A percentile compares a stretch with the other conserved stretches of the same genome.
These are phyloP conservation scores for Leishmania arabica DNA, from an alignment of 208 protist genomes.

Conservation along the genomic window DNA sequence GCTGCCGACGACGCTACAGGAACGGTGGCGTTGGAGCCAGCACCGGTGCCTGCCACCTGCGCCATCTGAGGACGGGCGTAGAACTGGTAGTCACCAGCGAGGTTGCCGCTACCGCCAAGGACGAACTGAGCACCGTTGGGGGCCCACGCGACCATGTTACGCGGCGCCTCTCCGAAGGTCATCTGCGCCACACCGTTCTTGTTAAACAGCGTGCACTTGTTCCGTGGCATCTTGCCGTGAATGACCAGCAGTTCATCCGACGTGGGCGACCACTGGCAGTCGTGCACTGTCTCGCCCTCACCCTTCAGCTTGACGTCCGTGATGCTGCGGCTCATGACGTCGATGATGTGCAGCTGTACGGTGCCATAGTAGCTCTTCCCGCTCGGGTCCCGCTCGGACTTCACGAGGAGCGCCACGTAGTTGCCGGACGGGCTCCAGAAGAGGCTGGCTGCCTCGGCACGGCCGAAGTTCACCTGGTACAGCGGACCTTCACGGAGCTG, in stretches of 20 bases:
- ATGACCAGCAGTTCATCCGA: conserved; percentile 87
- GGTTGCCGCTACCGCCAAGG: conserved; percentile 86
- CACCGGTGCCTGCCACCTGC: neutral
- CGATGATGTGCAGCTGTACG: conserved; percentile 72
- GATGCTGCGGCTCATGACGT: conserved; percentile 60
- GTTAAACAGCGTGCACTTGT: conserved; percentile 89
- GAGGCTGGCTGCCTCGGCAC: conserved; percentile 67
- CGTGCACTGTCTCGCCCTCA: conserved; percentile 83
- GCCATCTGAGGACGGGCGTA: conserved; percentile 39
- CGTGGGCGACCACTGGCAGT: conserved; percentile 81
- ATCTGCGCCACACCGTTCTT: conserved; percentile 76
- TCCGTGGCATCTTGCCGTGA: conserved; percentile 89
- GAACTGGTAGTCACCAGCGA: conserved; percentile 89
- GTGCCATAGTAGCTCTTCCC: conserved; percentile 93
- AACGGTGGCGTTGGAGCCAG: neutral
- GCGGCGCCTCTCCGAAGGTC: conserved; percentile 85
- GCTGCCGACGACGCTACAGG: conserved; percentile 24
- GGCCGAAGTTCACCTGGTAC: conserved; percentile 65
- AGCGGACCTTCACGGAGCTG: conserved; percentile 66
- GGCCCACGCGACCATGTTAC: conserved; percentile 82
- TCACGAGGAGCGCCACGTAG: conserved; percentile 69
- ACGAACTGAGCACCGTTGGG: conserved; percentile 74
- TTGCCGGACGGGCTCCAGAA: conserved; percentile 71
- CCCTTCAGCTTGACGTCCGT: conserved; percentile 71
- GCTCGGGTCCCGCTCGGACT: conserved; percentile 82